A percentile compares a stretch with the other conserved stretches of the same genome.
phyloP scores from a whole-genome alignment of 805 yeast species.

The Pichia deserticola region DNA sequence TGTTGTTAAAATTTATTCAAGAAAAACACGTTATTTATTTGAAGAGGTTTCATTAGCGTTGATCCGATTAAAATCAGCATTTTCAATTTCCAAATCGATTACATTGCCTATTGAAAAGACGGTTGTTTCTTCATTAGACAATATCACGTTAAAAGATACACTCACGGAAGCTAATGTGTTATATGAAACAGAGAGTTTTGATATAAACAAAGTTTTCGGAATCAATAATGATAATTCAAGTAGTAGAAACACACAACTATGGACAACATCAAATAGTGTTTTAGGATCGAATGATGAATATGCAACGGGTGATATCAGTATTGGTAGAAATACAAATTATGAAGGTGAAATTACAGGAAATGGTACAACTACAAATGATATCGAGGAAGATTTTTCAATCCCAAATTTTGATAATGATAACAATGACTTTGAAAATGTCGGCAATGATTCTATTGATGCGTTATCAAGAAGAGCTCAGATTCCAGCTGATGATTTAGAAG shows the following conservation, averaged over 20 bases:
- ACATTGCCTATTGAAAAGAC: constrained; percentile 56
- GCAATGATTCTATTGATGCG: constrained; percentile 16
- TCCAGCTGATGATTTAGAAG: constrained; percentile 27
- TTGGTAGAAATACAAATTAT: constrained; percentile 5
- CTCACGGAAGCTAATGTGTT: constrained; percentile 72
- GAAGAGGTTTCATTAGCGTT: constrained; percentile 80
- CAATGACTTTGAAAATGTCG: constrained; percentile 3
- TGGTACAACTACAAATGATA: not conserved
- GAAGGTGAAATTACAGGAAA: not conserved
- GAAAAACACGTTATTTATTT: constrained; percentile 73
- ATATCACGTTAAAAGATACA: constrained; percentile 63
- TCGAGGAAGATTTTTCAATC: constrained; percentile 11
- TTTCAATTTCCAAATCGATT: constrained; percentile 42
- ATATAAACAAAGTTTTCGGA: constrained; percentile 30
- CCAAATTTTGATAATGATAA: constrained; percentile 9
- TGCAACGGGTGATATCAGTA: constrained; percentile 5
- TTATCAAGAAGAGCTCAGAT: constrained; percentile 19
- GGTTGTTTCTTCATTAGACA: constrained; percentile 50
- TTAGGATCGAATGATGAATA: not conserved
- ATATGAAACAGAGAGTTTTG: constrained; percentile 49
- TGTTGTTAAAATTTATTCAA: constrained; percentile 76
- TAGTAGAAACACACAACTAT: constrained; percentile 5
- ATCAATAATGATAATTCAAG: not conserved
- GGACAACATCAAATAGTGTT: constrained; percentile 3
- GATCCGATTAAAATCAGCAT: constrained; percentile 61